Conservation (phyloP, 768 basidiomycete species). For the Collybia sordida region DNA sequence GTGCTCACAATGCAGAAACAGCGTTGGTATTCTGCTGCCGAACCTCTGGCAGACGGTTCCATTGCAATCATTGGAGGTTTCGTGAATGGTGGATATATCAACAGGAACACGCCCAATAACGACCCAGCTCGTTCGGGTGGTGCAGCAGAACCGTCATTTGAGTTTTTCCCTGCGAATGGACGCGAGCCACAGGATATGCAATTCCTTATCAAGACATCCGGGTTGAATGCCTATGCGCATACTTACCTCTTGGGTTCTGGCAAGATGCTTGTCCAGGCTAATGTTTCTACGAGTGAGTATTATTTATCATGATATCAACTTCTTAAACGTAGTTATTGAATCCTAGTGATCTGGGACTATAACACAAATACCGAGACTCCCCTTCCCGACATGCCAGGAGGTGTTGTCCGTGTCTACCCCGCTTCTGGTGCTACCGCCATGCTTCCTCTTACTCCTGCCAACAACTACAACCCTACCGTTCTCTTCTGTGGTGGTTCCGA, state of each 20-base stretch:
- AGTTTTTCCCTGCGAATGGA: conserved; percentile 74
- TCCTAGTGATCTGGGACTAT: conserved; percentile 50
- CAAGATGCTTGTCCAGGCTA: conserved; percentile 81
- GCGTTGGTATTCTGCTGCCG: conserved; percentile 81
- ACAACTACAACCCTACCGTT: conserved; percentile 83
- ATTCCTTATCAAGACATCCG: conserved; percentile 73
- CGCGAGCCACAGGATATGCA: conserved; percentile 51
- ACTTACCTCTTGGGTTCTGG: conserved; percentile 76
- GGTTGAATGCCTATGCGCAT: conserved; percentile 77
- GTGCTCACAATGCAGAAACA: conserved; percentile 64
- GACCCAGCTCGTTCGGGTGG: conserved; percentile 67
- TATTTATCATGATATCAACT: too few species aligned
- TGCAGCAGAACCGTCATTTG: conserved; percentile 81
- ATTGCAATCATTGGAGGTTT: conserved; percentile 83
- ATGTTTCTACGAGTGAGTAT: conserved; percentile 70
- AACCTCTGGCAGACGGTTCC: conserved; percentile 73
- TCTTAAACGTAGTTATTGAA: not conserved
- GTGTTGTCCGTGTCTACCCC: conserved; percentile 82
- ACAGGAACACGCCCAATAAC: conserved; percentile 70
- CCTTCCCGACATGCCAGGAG: conserved; percentile 72
- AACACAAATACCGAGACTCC: conserved; percentile 55
- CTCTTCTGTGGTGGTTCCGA: conserved; percentile 91
- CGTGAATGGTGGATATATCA: conserved; percentile 76
- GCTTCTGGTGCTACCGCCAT: conserved; percentile 87
- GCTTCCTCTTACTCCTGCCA: conserved; percentile 88